These are phyloP conservation scores for Ilyonectria sp. DNA, from an alignment of 2,329 filamentous ascomycete species.

Conservation along the genomic window DNA sequence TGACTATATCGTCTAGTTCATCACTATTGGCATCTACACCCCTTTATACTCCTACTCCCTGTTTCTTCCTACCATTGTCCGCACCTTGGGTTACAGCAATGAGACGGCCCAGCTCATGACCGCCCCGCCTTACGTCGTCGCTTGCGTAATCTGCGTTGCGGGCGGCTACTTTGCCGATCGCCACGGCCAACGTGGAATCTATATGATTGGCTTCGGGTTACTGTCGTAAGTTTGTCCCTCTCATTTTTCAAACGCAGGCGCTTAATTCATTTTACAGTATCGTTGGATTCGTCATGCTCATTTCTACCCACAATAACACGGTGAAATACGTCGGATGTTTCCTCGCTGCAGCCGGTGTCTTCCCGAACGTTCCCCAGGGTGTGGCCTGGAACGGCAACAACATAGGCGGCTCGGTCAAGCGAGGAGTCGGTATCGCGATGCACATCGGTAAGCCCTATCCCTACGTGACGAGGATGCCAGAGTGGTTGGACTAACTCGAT, in stretches of 20 bases:
- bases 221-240: slow-evolving; percentile 49
- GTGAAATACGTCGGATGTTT: slow-evolving; percentile 67
- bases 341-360: slow-evolving; percentile 57
- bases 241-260: neutral
- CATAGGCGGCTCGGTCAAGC: slow-evolving; percentile 69
- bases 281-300: slow-evolving; percentile 52
- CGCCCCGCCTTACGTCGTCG: slow-evolving; percentile 56
- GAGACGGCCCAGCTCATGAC: slow-evolving; percentile 56
- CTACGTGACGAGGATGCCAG: neutral
- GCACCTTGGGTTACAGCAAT: slow-evolving; percentile 55
- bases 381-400: slow-evolving; percentile 74
- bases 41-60: slow-evolving; percentile 57
- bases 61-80: slow-evolving; percentile 57
- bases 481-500: slow-evolving; percentile 29
- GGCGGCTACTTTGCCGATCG: slow-evolving; percentile 62
- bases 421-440: slow-evolving; percentile 70
- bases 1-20: slow-evolving; percentile 49
- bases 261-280: slow-evolving; percentile 41
- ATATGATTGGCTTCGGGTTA: slow-evolving; percentile 56
- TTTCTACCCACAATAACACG: slow-evolving; percentile 51
- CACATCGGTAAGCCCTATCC: slow-evolving; percentile 60
- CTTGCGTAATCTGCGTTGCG: slow-evolving; percentile 54
- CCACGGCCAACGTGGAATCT: slow-evolving; percentile 55
- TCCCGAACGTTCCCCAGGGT: slow-evolving; percentile 69
- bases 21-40: slow-evolving; percentile 71